phyloP scores from a whole-genome alignment of 1,284 basidiomycete genomes.

The Microbotryum violaceum region DNA sequence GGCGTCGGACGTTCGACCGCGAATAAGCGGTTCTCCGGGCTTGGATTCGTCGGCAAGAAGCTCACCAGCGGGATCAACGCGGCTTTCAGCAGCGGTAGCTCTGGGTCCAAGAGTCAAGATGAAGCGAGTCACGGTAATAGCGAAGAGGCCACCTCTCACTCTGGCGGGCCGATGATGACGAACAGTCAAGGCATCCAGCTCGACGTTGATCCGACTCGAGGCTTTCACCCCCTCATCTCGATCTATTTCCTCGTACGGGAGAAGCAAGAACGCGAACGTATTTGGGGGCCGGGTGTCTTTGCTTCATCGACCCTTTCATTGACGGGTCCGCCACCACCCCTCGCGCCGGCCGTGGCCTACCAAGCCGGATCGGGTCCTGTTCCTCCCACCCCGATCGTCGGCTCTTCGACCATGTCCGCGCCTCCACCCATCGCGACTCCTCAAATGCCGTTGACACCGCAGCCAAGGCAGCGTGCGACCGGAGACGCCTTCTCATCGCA shows the following conservation, averaged over 20 bases:
- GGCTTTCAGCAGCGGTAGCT: constrained; percentile 26
- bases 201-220: constrained; percentile 69
- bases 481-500: constrained; percentile 20
- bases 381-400: constrained; percentile 6
- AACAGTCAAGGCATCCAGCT: neutral
- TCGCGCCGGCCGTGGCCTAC: constrained; percentile 34
- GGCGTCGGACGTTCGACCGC: constrained; percentile 22
- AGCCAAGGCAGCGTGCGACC: constrained; percentile 27
- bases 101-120: constrained; percentile 9
- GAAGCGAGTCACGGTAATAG: constrained; percentile 7
- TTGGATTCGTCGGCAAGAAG: constrained; percentile 90
- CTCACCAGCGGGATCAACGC: constrained; percentile 44
- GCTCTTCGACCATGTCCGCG: constrained; percentile 3
- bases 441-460: constrained; percentile 22
- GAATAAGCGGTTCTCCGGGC: constrained; percentile 67
- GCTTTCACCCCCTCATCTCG: constrained; percentile 89
- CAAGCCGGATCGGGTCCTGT: constrained; percentile 11
- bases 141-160: neutral
- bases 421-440: constrained; percentile 18
- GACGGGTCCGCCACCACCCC: constrained; percentile 37
- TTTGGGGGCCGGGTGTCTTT: constrained; percentile 89
- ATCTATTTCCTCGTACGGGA: constrained; percentile 95
- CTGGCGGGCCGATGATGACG: neutral
- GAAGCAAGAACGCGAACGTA: constrained; percentile 85
- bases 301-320: constrained; percentile 74